Conservation (phyloP, 1,284 basidiomycete species). For the Melampsora larici-populina region DNA sequence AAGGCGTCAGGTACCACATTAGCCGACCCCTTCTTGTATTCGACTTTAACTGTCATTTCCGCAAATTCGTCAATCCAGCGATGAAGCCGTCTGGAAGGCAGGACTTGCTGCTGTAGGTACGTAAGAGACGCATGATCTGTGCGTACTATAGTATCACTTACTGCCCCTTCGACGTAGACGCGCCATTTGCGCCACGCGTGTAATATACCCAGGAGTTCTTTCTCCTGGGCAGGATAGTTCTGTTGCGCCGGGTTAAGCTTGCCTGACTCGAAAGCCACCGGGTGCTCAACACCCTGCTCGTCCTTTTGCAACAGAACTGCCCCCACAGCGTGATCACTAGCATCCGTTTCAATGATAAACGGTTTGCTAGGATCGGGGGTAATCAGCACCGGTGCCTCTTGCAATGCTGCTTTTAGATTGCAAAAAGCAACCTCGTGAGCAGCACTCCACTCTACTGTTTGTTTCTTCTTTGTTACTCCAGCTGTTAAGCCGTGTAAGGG, state of each 20-base stretch:
- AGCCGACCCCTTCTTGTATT: slow-evolving; percentile 54
- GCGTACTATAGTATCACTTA: slow-evolving; percentile 51
- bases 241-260: slow-evolving; percentile 36
- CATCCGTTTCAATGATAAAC: slow-evolving; percentile 7
- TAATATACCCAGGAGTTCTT: slow-evolving; percentile 44
- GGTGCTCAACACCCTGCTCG: neutral
- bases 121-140: slow-evolving; percentile 57
- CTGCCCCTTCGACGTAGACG: slow-evolving; percentile 47
- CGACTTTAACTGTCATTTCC: slow-evolving; percentile 51
- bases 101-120: slow-evolving; percentile 54
- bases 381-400: neutral
- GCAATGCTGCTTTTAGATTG: neutral
- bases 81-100: slow-evolving; percentile 53
- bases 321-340: neutral
- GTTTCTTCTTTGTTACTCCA: neutral
- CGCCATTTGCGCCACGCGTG: slow-evolving; percentile 42
- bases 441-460: neutral
- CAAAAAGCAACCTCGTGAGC: neutral
- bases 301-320: slow-evolving; percentile 36
- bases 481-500: slow-evolving; percentile 50
- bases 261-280: slow-evolving; percentile 42
- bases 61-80: slow-evolving; percentile 55
- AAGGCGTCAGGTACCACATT: slow-evolving; percentile 56
- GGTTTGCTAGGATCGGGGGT: neutral
- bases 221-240: slow-evolving; percentile 44